Conservation (phyloP, 2,329 filamentous ascomycete genomes). For the Esteya vermicola region DNA sequence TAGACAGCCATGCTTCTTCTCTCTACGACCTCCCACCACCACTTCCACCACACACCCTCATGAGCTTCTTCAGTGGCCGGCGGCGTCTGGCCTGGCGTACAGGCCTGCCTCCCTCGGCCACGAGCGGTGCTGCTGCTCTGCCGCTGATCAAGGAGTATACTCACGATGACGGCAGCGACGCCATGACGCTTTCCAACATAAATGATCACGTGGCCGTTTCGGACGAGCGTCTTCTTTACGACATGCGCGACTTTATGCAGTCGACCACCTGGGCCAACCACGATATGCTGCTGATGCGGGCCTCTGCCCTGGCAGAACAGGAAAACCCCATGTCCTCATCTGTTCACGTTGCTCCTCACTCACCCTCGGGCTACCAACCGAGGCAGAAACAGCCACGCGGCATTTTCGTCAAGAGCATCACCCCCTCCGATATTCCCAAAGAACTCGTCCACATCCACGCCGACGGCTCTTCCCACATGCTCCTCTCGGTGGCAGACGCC, state of each 20-base stretch:
- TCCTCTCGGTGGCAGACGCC: slow-evolving; percentile 23
- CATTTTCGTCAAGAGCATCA: slow-evolving; percentile 12
- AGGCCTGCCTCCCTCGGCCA: slow-evolving; percentile 2
- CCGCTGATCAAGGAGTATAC: background rate
- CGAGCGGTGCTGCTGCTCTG: background rate
- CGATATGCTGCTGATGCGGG: slow-evolving; percentile 13
- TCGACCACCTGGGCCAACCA: slow-evolving; percentile 15
- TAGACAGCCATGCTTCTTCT: no score
- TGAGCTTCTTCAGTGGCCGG: slow-evolving; percentile 4
- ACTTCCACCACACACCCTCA: slow-evolving; percentile 1
- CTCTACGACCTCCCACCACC: no score
- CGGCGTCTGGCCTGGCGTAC: slow-evolving; percentile 6
- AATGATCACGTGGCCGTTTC: background rate
- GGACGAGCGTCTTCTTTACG: slow-evolving; percentile 3
- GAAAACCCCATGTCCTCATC: no score
- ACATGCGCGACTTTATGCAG: slow-evolving; percentile 9
- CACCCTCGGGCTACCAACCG: no score
- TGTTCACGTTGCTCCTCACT: no score
- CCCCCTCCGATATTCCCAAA: background rate
- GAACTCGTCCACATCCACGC: slow-evolving; percentile 24
- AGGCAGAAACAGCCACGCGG: slow-evolving; percentile 14
- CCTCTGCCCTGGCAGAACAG: slow-evolving; percentile 17
- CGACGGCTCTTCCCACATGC: slow-evolving; percentile 24
- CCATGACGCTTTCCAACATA: no score
- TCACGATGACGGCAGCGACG: no score